These are phyloP conservation scores for Bifiguratus adelaidae DNA, from an alignment of 192 early-diverging fungal species.

Conservation along the genomic window DNA sequence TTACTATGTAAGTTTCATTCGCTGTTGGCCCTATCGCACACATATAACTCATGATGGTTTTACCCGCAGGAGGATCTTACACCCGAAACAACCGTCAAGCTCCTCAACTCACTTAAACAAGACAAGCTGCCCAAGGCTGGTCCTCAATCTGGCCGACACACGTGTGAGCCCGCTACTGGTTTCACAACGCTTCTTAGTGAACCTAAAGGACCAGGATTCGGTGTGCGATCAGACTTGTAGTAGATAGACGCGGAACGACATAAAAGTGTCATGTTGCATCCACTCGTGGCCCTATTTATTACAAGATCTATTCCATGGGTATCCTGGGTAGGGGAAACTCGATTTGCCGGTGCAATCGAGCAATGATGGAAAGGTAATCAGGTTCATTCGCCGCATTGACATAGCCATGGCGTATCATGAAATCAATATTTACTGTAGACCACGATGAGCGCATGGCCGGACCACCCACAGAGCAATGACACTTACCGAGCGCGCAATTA, in stretches of 20 bases:
- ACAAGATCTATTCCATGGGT: too few relatives aligned
- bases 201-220: conserved; percentile 89
- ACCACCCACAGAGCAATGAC: not conserved
- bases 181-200: conserved; percentile 77
- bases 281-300: too few relatives aligned
- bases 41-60: conserved; percentile 3
- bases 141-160: conserved; percentile 74
- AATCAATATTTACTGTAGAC: conserved; percentile 57
- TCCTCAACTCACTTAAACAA: conserved; percentile 77
- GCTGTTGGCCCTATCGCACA: not conserved
- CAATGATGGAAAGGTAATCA: conserved; percentile 62
- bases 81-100: conserved; percentile 76
- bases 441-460: not conserved
- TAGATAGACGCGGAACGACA: too few relatives aligned
- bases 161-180: conserved; percentile 77
- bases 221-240: conserved; percentile 71
- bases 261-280: too few relatives aligned
- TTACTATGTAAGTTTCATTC: conserved; percentile 67
- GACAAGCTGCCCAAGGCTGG: conserved; percentile 73
- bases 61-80: conserved; percentile 83
- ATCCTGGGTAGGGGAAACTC: conserved; percentile 53
- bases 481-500: conserved; percentile 57
- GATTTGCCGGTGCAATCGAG: conserved; percentile 51
- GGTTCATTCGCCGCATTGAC: conserved; percentile 74
- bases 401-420: conserved; percentile 67